A percentile compares a stretch with the other conserved stretches of the same genome.
Evolutionary conservation across 2,329 filamentous ascomycete genomes (phyloP).

Genomic region (Alternaria arbusti): DNA sequence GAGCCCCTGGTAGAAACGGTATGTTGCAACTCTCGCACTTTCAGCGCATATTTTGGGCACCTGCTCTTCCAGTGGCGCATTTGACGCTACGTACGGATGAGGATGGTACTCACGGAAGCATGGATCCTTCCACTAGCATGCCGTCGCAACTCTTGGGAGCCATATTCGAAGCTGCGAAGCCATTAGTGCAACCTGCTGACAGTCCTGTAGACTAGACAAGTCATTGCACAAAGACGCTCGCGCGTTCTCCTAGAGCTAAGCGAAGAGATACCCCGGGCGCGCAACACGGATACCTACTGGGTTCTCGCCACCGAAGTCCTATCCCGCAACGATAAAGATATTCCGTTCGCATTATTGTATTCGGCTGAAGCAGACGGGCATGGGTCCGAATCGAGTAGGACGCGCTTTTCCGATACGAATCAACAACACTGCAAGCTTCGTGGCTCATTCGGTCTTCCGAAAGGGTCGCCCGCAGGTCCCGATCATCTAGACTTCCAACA

Average conservation of each 20-base stretch:
- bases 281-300: conserved; percentile 75
- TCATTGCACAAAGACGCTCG: conserved; percentile 13
- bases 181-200: background rate
- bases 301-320: conserved; percentile 69
- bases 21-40: conserved; percentile 5
- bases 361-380: conserved; percentile 21
- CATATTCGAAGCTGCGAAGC: too few species aligned
- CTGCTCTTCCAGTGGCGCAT: background rate
- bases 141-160: background rate
- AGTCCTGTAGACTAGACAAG: conserved; percentile 11
- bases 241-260: conserved; percentile 26
- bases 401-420: conserved; percentile 9
- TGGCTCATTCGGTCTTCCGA: conserved; percentile 28
- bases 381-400: conserved; percentile 10
- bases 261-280: conserved; percentile 73
- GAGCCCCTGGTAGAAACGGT: conserved; percentile 82
- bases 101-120: background rate
- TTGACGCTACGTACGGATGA: background rate
- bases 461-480: conserved; percentile 30
- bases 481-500: conserved; percentile 26
- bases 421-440: conserved; percentile 27
- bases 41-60: background rate
- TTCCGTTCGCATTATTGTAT: conserved; percentile 36
- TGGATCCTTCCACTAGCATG: too few species aligned
- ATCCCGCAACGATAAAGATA: conserved; percentile 68